phyloP scores from a whole-genome alignment of 2,329 filamentous ascomycete species.

The Leptographium lundbergii region DNA sequence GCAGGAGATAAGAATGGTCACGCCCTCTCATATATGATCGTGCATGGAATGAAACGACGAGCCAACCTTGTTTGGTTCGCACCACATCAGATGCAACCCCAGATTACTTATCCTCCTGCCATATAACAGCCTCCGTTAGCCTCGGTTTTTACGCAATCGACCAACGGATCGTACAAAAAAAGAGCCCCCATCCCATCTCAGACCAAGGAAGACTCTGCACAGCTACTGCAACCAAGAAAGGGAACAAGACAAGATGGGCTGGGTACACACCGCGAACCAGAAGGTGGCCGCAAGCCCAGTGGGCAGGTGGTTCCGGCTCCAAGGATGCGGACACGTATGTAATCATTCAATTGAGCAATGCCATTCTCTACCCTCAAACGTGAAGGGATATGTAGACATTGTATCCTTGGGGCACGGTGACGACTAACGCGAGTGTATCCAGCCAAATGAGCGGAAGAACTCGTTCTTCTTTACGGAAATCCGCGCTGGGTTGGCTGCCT shows the following conservation, averaged over 20 bases:
- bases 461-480: slow-evolving; percentile 67
- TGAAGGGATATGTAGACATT: background rate
- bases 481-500: slow-evolving; percentile 67
- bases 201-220: background rate
- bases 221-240: background rate
- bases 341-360: slow-evolving; percentile 21
- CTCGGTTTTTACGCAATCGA: background rate
- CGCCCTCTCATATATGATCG: background rate
- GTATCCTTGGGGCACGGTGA: background rate
- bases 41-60: too few species aligned
- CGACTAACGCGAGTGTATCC: background rate
- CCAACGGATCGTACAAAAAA: background rate
- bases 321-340: slow-evolving; percentile 66
- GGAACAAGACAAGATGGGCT: slow-evolving; percentile 25
- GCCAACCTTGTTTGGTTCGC: background rate
- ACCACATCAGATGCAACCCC: background rate
- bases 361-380: background rate
- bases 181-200: background rate
- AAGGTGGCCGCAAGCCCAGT: slow-evolving; percentile 50
- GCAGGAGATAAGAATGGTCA: background rate
- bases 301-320: slow-evolving; percentile 65
- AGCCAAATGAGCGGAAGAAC: slow-evolving; percentile 48
- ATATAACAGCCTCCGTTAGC: background rate
- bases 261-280: slow-evolving; percentile 37
- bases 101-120: background rate